Evolutionary conservation across 768 basidiomycete genomes (phyloP).

Genomic region (Austroboletus eburneus): DNA sequence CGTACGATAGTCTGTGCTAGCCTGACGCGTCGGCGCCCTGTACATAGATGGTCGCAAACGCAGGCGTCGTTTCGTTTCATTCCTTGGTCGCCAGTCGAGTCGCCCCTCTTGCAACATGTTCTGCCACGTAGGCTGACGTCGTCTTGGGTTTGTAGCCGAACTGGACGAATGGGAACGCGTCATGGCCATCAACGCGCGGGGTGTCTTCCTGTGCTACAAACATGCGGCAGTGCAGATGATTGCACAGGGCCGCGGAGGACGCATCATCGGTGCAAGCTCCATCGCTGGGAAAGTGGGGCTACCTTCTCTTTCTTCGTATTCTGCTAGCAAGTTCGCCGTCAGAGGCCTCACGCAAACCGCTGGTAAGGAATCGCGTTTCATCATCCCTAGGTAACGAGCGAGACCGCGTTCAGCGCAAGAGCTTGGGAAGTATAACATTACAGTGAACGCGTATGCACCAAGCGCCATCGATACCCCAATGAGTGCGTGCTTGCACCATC

Average conservation of each 20-base stretch:
- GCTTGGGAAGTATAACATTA: slow-evolving; percentile 32
- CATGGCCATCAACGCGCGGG: slow-evolving; percentile 49
- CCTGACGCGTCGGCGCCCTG: neutral
- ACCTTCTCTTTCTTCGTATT: slow-evolving; percentile 15
- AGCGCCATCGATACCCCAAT: slow-evolving; percentile 29
- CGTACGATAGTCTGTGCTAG: neutral
- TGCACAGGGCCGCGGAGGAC: slow-evolving; percentile 43
- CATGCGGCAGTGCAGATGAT: slow-evolving; percentile 62
- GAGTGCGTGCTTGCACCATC: slow-evolving; percentile 18
- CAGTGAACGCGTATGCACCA: slow-evolving; percentile 40
- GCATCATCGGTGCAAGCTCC: slow-evolving; percentile 44
- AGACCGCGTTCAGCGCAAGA: slow-evolving; percentile 19
- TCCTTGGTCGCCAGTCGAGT: neutral
- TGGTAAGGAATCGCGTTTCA: slow-evolving; percentile 17
- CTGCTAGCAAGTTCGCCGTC: slow-evolving; percentile 36
- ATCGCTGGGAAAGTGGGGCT: neutral
- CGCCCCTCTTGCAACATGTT: neutral
- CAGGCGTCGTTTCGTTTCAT: neutral
- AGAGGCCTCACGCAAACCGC: slow-evolving; percentile 36
- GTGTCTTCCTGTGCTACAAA: slow-evolving; percentile 58
- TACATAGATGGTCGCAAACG: slow-evolving; percentile 11
- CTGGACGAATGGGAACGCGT: slow-evolving; percentile 32
- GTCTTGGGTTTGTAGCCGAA: neutral
- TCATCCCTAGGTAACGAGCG: neutral
- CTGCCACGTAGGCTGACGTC: neutral